Conservation (phyloP, 2,329 filamentous ascomycete genomes). For the Geosmithia flava region DNA sequence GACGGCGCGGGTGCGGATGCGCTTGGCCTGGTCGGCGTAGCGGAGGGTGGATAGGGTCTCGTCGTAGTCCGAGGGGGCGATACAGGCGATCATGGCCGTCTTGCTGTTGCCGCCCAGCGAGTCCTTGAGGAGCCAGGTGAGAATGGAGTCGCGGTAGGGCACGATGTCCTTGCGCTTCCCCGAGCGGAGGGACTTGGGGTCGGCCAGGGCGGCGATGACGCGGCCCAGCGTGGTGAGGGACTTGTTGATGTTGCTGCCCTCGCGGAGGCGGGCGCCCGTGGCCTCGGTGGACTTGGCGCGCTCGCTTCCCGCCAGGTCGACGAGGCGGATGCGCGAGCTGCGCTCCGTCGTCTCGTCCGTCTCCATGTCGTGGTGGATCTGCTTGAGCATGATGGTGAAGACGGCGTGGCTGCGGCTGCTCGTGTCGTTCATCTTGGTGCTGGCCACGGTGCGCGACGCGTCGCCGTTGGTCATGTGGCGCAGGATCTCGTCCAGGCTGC, state of each 20-base stretch:
- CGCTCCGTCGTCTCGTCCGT: conserved; percentile 98
- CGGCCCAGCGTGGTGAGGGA: conserved; percentile 90
- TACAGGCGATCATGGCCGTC: conserved; percentile 98
- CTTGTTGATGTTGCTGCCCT: conserved; percentile 98
- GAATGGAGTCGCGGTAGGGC: conserved; percentile 82
- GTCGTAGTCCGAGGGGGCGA: conserved; percentile 90
- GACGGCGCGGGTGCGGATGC: conserved; percentile 84
- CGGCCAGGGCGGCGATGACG: conserved; percentile 83
- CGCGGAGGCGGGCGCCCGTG: conserved; percentile 77
- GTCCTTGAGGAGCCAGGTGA: conserved; percentile 84
- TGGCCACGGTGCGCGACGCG: conserved; percentile 73
- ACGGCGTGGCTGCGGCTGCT: conserved; percentile 93
- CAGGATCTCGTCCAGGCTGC: conserved; percentile 76
- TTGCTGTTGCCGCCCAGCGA: conserved; percentile 94
- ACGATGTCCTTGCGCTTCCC: conserved; percentile 56
- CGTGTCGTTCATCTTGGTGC: conserved; percentile 99
- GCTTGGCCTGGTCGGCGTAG: conserved; percentile 95
- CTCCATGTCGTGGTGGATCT: conserved; percentile 93
- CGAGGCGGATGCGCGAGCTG: conserved; percentile 82
- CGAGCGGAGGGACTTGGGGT: conserved; percentile 45
- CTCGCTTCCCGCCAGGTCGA: conserved; percentile 91
- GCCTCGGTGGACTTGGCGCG: conserved; percentile 92
- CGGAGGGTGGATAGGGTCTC: conserved; percentile 92
- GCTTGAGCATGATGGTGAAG: conserved; percentile 95
- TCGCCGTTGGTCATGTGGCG: conserved; percentile 87